Base-by-base conservation (phyloP, 192 early-diverging fungal genomes). In the Podila horticola region DNA sequence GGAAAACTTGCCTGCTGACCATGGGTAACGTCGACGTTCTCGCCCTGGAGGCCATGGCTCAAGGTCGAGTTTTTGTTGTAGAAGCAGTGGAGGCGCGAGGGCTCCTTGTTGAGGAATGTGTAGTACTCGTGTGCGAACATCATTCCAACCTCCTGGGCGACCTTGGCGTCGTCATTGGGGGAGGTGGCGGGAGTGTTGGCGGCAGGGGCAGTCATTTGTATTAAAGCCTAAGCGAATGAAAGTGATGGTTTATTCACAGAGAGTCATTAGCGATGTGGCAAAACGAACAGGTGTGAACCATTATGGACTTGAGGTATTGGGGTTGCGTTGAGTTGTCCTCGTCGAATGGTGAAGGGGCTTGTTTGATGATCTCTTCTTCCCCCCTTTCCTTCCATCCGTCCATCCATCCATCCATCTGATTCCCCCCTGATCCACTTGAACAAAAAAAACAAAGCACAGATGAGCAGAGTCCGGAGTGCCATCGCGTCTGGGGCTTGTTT, bases 51-150 rank as follows among this genome's bases (percentile, higher is more conserved):
- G 11, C 95, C 95, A 79, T 94, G 91, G 64, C 94, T 86, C 74
- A 90, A 92, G 41, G 82, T 86, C 12, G 95, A 96, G 74, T 93
- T 89, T 69, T 92, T 92, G 83, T 89, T 92, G 86, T 96, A 97
- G 79, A 96, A 97, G 63, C 79, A 86, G 85, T 96, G 91, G 49
- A 97, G 86, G 49, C 87, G 83, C 30, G 87, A 48, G 34, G 95
- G 95, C 7, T 93, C 89, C 65, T 90, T 90, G 86, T 95, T 94
- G 79, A 97, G 86, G 74, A 94, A 92, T 51, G 93, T 96, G 85
- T 97, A 97, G 84, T 95, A 97, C 74, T 97, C 91, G 74, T 92
- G 93, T 50, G 94, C 96, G 89, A 97, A 97, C 72, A 94, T 86
- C 92, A 93, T 93, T 26, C 95, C 94, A 64, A 97, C 89, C 67